Evolutionary conservation across 148 eudicot genomes (phyloP).

Genomic region (Rhododendron kiyosumense): DNA sequence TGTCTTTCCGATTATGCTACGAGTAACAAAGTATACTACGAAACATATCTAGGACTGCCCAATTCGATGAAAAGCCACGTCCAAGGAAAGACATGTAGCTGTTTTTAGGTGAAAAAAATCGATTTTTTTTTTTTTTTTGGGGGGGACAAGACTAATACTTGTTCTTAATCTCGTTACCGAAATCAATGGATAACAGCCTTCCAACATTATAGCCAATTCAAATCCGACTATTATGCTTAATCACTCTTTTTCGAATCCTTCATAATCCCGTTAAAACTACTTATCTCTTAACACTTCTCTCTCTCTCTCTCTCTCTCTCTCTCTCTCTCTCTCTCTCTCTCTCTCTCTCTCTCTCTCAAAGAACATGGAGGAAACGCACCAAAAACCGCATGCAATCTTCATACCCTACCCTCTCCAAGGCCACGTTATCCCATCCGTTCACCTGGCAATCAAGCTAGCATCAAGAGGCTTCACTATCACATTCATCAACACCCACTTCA

Average conservation of each 20-base stretch:
- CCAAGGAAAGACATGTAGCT: not conserved
- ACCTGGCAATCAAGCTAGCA: constrained; percentile 61
- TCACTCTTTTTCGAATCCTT: not conserved
- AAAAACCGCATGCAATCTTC: constrained; percentile 53
- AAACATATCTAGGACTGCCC: no score
- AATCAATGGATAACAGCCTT: not conserved
- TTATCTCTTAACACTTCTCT: not conserved
- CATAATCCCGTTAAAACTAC: not conserved
- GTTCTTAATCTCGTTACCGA: not conserved
- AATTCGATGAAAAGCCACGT: no score
- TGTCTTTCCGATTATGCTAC: no score
- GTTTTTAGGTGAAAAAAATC: not conserved
- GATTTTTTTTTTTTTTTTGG: not conserved
- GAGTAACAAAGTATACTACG: no score
- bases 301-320: constrained; percentile 15
- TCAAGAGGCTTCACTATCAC: constrained; percentile 60
- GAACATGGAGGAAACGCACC: constrained; percentile 7
- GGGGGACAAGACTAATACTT: no score
- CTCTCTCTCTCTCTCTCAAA: constrained; percentile 26
- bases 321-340: constrained; percentile 7
- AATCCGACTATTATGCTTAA: not conserved
- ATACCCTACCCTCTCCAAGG: constrained; percentile 54
- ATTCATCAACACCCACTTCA: constrained; percentile 53
- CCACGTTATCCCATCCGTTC: constrained; percentile 49
- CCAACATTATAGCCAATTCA: not conserved